Evolutionary conservation across 192 early-diverging fungal genomes (phyloP), one percentile per base, ranked within the genome.

Genomic region (Thoreauomyces humboldtii): DNA sequence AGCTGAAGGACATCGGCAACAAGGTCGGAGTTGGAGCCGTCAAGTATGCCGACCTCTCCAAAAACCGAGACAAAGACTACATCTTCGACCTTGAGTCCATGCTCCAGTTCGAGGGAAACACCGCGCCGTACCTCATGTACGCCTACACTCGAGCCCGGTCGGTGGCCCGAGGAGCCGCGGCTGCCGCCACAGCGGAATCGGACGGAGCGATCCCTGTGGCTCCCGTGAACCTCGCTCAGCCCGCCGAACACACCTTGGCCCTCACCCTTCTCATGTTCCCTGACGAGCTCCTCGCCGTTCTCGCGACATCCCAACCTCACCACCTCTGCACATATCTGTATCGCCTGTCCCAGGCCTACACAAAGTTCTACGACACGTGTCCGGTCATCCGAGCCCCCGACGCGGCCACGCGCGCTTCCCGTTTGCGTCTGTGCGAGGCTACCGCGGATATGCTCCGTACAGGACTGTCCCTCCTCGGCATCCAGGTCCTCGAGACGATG

Each of bases 121-220:
- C 97, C 32, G 97, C 95, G n/a, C 96, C 96, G 21, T 98, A 98
- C 79, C 79, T 98, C 27, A 95, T 97, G 81, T 99, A 96, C 72
- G 89, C 95, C n/a, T 95, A 99, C 73, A 87, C 97, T 32, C 95
- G 97, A 71, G 79, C 96, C 35, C 92, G 91, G 78, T 96, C 94
- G 62, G 89, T 99, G 45, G 91, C 95, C 79, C 93, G 95, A 19
- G 59, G 53, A 12, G 72, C 72, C 50, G 61, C 52, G 2, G 53
- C 29, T 22, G 14, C 29, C 24, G 22, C 32, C n/a, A 38, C 52
- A 7, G 47, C 25, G 7, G 38, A 41, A 41, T 41, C 38, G 11
- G 11, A 48, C 47, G 1, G n/a, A 35, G 21, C 46, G 14, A 27
- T 43, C 17, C 28, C 22, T 17, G 31, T 43, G 6, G 9, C 27